Base-by-base conservation (phyloP, 1,284 basidiomycete species). In the Lentinula novae-zelandiae region DNA sequence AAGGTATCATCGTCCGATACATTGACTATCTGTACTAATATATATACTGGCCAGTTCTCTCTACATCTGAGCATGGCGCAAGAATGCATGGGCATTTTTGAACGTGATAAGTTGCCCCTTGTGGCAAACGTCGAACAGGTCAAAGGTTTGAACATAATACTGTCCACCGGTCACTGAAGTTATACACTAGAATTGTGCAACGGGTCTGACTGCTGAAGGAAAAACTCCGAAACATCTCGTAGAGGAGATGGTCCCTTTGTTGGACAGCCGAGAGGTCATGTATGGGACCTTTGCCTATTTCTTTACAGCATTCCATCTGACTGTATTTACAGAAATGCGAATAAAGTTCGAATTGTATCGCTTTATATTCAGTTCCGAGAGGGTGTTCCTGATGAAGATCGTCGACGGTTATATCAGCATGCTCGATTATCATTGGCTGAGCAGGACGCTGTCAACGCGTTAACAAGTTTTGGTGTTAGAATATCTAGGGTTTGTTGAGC, bases 41-140 rank as follows among this genome's bases (percentile, higher is more conserved):
- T 12, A 38, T 20, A 49, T 31, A 6, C 44, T 22, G 12, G 9
- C 3, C 17, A 96, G 90, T 96, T 98, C 73, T 98, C 96, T 13
- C 75, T 98, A 36, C 97, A 99, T 75, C 79, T 99, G 49, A 96
- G 90, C 67, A 96, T 99, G 92, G 96, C 97, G 0, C 93, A 98
- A 72, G 92, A 96, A 68, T 98, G 95, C 71, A 99, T 99, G 96
- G 82, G 78, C 15, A 82, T 94, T 22, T 99, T 99, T 70, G 95
- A 97, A 72, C 86, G 84, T 66, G 89, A 92, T 70, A 94, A 93
- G 69, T 77, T 99, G 55, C 84, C 94, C 8, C 77, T 85, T n/a
- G 84, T 94, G 3, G 96, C 92, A 13, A 90, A 87, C 64, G 93
- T 99, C 27, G 96, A 99, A 75, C 96, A 99, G 84, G 93, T 92